These are phyloP conservation scores for Daldinia sp. DNA, from an alignment of 2,329 filamentous ascomycete genomes.

Conservation along the genomic window DNA sequence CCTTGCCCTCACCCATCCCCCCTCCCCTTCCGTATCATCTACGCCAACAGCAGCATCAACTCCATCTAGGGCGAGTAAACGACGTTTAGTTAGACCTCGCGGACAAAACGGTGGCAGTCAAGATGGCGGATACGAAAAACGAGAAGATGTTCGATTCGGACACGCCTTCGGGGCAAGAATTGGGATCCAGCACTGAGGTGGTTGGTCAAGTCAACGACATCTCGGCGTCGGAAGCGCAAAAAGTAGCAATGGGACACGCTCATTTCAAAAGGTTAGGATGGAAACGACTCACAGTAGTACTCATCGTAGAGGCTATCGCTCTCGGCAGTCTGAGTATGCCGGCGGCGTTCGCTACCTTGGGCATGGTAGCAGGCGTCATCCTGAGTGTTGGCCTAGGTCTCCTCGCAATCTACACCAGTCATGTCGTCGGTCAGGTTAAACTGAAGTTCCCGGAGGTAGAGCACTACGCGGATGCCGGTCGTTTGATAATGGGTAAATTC, in stretches of 20 bases:
- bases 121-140: conserved; percentile 33
- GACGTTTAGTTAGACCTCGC: conserved; percentile 3
- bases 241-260: conserved; percentile 54
- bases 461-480: conserved; percentile 63
- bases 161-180: conserved; percentile 21
- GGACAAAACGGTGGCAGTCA: conserved; percentile 18
- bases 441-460: conserved; percentile 45
- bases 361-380: conserved; percentile 60
- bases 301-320: conserved; percentile 66
- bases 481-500: conserved; percentile 60
- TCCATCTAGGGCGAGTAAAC: conserved; percentile 4
- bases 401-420: conserved; percentile 58
- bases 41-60: background rate
- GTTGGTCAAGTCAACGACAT: conserved; percentile 49
- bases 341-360: conserved; percentile 60
- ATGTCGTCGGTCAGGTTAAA: conserved; percentile 56
- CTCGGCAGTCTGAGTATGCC: conserved; percentile 62
- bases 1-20: conserved; percentile 11
- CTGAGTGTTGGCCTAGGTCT: conserved; percentile 54
- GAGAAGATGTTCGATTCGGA: conserved; percentile 30
- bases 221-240: conserved; percentile 57
- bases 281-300: conserved; percentile 63
- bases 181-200: conserved; percentile 38
- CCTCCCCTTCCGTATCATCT: background rate
- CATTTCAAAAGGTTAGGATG: conserved; percentile 63